Evolutionary conservation across 169 alveolate species (phyloP).

Genomic region (Blepharisma undulans): DNA sequence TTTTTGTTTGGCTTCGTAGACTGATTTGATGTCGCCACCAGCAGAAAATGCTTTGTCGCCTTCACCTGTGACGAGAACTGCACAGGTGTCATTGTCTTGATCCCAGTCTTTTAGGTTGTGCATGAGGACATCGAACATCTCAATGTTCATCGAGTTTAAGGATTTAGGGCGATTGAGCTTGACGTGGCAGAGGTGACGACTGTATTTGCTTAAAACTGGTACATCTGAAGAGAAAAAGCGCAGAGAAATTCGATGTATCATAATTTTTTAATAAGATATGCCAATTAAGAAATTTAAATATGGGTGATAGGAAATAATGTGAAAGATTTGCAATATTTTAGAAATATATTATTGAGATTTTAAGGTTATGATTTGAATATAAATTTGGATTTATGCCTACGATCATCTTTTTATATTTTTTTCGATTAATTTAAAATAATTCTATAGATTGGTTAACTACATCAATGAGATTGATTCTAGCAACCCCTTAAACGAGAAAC

Average conservation of each 20-base stretch:
- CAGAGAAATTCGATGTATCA: not conserved
- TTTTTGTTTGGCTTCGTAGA: slow-evolving; percentile 63
- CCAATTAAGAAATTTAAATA: slow-evolving; percentile 44
- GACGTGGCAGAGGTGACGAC: not conserved
- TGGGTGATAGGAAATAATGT: not conserved
- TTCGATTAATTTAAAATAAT: too few species aligned
- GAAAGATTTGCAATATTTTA: too few species aligned
- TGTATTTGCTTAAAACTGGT: not conserved
- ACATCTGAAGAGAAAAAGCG: not conserved
- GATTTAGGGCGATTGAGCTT: slow-evolving; percentile 49
- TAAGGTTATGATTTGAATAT: too few species aligned
- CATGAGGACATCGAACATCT: slow-evolving; percentile 31
- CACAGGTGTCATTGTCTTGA: slow-evolving; percentile 31
- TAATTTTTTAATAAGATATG: not conserved
- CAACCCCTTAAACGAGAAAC: slow-evolving; percentile 70
- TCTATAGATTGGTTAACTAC: too few species aligned
- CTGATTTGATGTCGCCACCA: slow-evolving; percentile 84
- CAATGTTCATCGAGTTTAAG: slow-evolving; percentile 42
- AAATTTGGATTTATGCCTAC: too few species aligned
- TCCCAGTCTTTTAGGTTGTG: slow-evolving; percentile 23
- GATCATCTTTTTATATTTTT: too few species aligned
- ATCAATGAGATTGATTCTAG: too few species aligned
- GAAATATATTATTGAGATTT: too few species aligned
- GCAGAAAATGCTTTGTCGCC: slow-evolving; percentile 88
- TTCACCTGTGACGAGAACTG: slow-evolving; percentile 59